A percentile compares a stretch with the other conserved stretches of the same genome.
phyloP scores from a whole-genome alignment of 129 eudicot species.

The Oenanthe sinensis region DNA sequence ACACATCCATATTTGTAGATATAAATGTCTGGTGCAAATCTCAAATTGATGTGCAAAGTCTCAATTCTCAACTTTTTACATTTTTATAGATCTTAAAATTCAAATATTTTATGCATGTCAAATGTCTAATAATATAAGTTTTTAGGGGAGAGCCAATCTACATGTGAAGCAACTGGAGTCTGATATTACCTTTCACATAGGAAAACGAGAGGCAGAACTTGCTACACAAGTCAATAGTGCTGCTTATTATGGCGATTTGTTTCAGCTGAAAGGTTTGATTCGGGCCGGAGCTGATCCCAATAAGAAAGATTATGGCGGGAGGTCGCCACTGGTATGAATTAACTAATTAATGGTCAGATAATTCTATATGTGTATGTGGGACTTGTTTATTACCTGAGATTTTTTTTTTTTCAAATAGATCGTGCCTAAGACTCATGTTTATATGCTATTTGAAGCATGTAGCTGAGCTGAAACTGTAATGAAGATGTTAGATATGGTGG shows the following conservation, averaged over 20 bases:
- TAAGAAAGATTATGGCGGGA: slow-evolving; percentile 84
- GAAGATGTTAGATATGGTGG: background rate
- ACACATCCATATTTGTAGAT: background rate
- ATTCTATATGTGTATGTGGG: background rate
- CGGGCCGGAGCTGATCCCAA: slow-evolving; percentile 97
- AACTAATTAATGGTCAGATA: background rate
- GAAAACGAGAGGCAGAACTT: slow-evolving; percentile 85
- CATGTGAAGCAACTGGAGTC: slow-evolving; percentile 80
- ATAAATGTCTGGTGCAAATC: background rate
- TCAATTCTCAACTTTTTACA: background rate
- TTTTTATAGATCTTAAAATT: background rate
- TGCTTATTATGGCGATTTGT: slow-evolving; percentile 71
- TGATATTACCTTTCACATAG: slow-evolving; percentile 70
- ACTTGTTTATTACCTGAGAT: background rate
- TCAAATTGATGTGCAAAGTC: background rate
- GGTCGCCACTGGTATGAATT: slow-evolving; percentile 77
- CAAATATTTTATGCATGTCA: background rate
- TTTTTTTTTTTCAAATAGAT: background rate
- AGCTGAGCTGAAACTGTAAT: background rate
- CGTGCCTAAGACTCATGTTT: background rate
- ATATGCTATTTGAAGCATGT: background rate
- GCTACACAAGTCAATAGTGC: slow-evolving; percentile 81
- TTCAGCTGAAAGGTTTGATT: slow-evolving; percentile 71
- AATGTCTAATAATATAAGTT: slow-evolving; percentile 16
- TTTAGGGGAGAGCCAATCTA: slow-evolving; percentile 59